Evolutionary conservation across 306 rosid genomes (phyloP), one percentile per base, ranked within the genome.

Genomic region (Chamaecrista fasciculata): DNA sequence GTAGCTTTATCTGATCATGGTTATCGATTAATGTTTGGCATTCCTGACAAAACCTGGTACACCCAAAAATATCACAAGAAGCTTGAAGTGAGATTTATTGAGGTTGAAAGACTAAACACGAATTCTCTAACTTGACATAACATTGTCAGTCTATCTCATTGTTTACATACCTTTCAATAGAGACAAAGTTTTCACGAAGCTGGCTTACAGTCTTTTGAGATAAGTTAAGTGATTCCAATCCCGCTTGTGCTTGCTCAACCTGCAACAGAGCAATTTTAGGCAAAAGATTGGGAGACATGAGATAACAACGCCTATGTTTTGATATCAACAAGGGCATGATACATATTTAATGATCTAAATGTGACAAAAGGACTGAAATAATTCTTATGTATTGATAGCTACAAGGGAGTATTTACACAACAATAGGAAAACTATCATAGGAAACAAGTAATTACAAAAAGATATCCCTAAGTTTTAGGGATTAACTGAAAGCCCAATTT

Each of bases 1-100:
- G 97, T 76, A 91, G 82, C 91, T 94, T 94, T 87, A 94, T 94
- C 86, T 94, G 94, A 78, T 94, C 99, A 73, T 94, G 99, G 74
- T 94, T 94, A 20, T 94, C 99, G 46, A 94, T 94, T 78, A 94
- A 84, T 68, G 84, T 86, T 75, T 94, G 97, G 87, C 99, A 94
- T 71, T 94, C 97, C 81, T 77, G 90, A 75, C 97, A 94, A 71
- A 85, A 78, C 75, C 99, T 94, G 90, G 78, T 75, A 55, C 75
- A 76, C 53, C 73, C 71, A 65, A 29, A 63, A 70, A 83, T n/a
- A 76, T 43, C 46, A 80, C 19, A 67, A 76, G 53, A 72, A 75
- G 69, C 72, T 67, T 62, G 57, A 79, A 71, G 21, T 48, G 59
- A 69, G 59, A 73, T 56, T 66, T 14, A 53, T 72, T 23, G 29